Evolutionary conservation across 257 asterid species (phyloP), one percentile per base, ranked within the genome.

Genomic region (Solanum boliviense): DNA sequence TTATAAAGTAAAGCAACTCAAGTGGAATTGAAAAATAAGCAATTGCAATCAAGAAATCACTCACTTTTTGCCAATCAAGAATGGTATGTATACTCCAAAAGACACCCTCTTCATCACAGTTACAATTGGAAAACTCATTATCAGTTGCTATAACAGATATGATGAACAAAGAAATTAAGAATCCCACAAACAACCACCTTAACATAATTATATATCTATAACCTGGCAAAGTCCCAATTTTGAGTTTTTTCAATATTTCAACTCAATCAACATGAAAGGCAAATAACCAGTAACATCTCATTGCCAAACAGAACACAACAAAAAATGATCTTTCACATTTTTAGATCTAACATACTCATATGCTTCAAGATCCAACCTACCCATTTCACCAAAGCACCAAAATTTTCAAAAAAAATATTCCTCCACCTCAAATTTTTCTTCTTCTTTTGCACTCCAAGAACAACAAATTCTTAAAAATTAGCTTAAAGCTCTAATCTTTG

Each of bases 1-100:
- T 91, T 67, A 91, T 78, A 83, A 91, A 91, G 88, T 88, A 91
- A 9, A 91, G 89, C 85, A 91, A 86, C 82, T 91, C 93, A 10
- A 91, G 44, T 5, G 93, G 93, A 29, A 91, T 91, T 4, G 93
- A 91, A 74, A 91, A 91, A 67, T 91, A 91, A 71, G 93, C 93
- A 79, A 89, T 74, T 46, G 93, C 93, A 89, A 91, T 91, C 86
- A 91, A 91, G 90, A 91, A 88, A 88, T 91, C 93, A 79, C 92
- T 84, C 89, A 90, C 91, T 89, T 84, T 90, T 62, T 91, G 92
- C 65, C 83, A 86, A 46, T 89, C 90, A 27, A 90, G 79, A 89
- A 91, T 91, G 70, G 71, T 90, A 23, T 73, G 38, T 44, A 91
- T 87, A 82, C 89, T 90, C 90, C 91, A 91, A 4, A 88, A 79